These are phyloP conservation scores for Thelonectria rubi DNA, from an alignment of 2,329 filamentous ascomycete genomes.

Conservation along the genomic window DNA sequence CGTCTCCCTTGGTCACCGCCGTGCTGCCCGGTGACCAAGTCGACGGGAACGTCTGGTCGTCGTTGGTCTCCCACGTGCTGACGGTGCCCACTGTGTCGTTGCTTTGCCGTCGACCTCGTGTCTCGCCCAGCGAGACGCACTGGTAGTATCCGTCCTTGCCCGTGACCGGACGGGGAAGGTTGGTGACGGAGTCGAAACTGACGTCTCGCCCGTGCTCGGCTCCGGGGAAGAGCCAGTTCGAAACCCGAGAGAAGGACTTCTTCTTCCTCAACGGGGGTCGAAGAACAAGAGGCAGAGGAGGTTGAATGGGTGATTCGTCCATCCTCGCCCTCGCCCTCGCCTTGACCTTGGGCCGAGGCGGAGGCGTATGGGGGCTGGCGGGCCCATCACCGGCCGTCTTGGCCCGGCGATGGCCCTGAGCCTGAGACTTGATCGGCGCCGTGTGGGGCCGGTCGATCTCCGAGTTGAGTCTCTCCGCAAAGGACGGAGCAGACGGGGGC, in stretches of 20 bases:
- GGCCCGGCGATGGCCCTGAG: conserved; percentile 41
- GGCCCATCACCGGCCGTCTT: conserved; percentile 45
- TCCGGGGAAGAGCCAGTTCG: conserved; percentile 65
- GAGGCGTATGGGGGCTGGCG: conserved; percentile 41
- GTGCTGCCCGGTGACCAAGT: conserved; percentile 60
- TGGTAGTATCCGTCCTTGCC: conserved; percentile 67
- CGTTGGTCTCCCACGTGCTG: conserved; percentile 61
- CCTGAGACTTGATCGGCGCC: conserved; percentile 47
- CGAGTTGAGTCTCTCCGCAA: conserved; percentile 62
- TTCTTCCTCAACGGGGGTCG: conserved; percentile 71
- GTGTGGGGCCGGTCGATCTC: conserved; percentile 52
- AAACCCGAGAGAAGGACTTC: conserved; percentile 71
- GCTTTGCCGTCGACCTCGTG: conserved; percentile 48
- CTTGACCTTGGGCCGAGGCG: conserved; percentile 25
- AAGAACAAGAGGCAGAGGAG: conserved; percentile 66
- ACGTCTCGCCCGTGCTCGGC: conserved; percentile 50
- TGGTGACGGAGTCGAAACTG: conserved; percentile 63
- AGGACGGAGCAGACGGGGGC: conserved; percentile 65
- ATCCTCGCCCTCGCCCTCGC: conserved; percentile 24
- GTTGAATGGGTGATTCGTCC: conserved; percentile 56
- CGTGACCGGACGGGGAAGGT: conserved; percentile 61
- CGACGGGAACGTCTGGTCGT: conserved; percentile 57
- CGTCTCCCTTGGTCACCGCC: conserved; percentile 48
- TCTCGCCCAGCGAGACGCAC: conserved; percentile 54
- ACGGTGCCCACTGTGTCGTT: conserved; percentile 57